These are phyloP conservation scores for Acanthamoeba triangularis DNA, from an alignment of 208 protist genomes.

Conservation along the genomic window DNA sequence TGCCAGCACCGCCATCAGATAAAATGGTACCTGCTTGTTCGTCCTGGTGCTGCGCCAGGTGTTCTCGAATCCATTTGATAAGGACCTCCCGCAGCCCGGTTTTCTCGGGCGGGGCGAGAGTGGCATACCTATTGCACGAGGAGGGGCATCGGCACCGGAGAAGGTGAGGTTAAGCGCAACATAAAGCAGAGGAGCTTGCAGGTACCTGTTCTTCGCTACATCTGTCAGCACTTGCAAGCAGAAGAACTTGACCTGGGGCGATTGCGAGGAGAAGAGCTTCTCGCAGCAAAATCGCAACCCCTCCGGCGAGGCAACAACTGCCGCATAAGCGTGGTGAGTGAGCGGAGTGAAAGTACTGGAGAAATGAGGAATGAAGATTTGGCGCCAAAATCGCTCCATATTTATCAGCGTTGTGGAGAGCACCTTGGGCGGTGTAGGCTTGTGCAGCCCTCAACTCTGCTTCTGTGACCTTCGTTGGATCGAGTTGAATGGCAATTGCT, in stretches of 20 bases:
- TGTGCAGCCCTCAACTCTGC: slow-evolving; percentile 75
- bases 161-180: too few relatives aligned
- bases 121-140: slow-evolving; percentile 55
- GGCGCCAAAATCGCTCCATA: neutral
- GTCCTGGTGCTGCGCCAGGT: slow-evolving; percentile 64
- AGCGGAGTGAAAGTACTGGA: neutral
- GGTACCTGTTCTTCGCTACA: slow-evolving; percentile 72
- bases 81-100: slow-evolving; percentile 73
- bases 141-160: neutral
- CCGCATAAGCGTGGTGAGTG: neutral
- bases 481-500: slow-evolving; percentile 79
- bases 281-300: slow-evolving; percentile 83
- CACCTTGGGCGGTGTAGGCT: slow-evolving; percentile 70
- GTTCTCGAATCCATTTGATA: slow-evolving; percentile 74
- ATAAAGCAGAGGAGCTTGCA: too few relatives aligned
- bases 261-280: slow-evolving; percentile 69
- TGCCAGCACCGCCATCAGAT: neutral
- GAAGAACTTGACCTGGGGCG: slow-evolving; percentile 81
- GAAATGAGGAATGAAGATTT: neutral
- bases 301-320: slow-evolving; percentile 55
- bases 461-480: slow-evolving; percentile 61
- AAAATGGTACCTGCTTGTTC: slow-evolving; percentile 58
- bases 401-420: neutral
- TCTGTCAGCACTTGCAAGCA: slow-evolving; percentile 83
- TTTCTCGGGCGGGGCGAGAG: slow-evolving; percentile 60